A percentile compares a stretch with the other conserved stretches of the same genome.
Evolutionary conservation across 2,329 filamentous ascomycete species (phyloP).

Genomic region (Stachybotrys chlorohalonatus): DNA sequence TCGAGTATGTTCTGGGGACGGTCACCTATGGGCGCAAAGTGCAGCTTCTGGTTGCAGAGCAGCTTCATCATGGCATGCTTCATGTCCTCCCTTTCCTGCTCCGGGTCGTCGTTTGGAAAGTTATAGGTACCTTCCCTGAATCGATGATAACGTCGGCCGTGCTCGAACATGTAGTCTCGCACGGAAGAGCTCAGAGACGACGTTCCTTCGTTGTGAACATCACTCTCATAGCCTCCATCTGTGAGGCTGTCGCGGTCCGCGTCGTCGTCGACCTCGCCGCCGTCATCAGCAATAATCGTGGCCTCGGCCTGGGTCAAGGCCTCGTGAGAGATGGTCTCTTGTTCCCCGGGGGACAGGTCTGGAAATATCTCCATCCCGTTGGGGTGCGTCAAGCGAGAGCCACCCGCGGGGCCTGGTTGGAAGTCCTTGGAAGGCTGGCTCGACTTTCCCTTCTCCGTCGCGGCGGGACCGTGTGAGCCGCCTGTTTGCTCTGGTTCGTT

Average conservation of each 20-base stretch:
- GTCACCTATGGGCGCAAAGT: constrained; percentile 40
- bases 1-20: constrained; percentile 43
- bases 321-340: constrained; percentile 25
- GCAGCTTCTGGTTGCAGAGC: constrained; percentile 37
- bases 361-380: constrained; percentile 28
- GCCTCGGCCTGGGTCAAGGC: constrained; percentile 26
- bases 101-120: constrained; percentile 51
- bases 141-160: constrained; percentile 50
- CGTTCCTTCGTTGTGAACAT: constrained; percentile 23
- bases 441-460: neutral
- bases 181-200: constrained; percentile 30
- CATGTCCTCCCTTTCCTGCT: constrained; percentile 50
- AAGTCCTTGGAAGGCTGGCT: neutral
- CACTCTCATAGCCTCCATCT: constrained; percentile 28
- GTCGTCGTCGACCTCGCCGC: constrained; percentile 11
- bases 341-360: constrained; percentile 21
- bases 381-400: constrained; percentile 24
- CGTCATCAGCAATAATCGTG: constrained; percentile 24
- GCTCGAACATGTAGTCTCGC: constrained; percentile 43
- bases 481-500: neutral
- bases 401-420: neutral
- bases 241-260: constrained; percentile 12
- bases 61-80: constrained; percentile 44
- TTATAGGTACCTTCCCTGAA: constrained; percentile 46
- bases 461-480: neutral